Base-by-base conservation (phyloP, 139 green algal species). In the Diplosphaera chodatii region DNA sequence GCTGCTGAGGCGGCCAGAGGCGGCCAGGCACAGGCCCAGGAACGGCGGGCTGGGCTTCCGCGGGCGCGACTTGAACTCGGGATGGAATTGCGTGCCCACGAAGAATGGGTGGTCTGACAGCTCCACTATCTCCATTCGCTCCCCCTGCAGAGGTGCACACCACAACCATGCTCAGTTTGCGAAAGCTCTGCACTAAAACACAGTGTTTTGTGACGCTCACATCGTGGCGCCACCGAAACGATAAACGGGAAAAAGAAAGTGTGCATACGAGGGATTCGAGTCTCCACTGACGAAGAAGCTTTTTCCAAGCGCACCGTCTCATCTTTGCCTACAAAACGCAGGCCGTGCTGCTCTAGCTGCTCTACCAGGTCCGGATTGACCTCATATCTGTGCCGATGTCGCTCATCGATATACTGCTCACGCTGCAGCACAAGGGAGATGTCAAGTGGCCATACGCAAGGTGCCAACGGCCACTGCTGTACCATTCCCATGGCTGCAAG, bases 71-170 rank as follows among this genome's bases (percentile, higher is more conserved):
- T 97, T 97, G 85, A 94, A 97, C 81, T 97, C 92, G 16, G 92
- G 92, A 75, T 97, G 92, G 75, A 92, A 97, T 71, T 96, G 94
- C 21, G 84, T 83, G 8, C 82, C 95, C 41, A 97, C 83, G 75
- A 88, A 99, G 85, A 92, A 99, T 4, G 88, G 90, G 78, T 99
- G 95, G 2, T 75, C 67, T 6, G 66, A 33, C 63, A 99, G 77
- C 87, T 99, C 95, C 40, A 97, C 68, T 72, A 99, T 96, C 87
- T 98, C 95, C 95, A 99, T 99, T 68, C 95, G 89, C 67, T 86
- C 78, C 1, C 88, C 90, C 48, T 59, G 48, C 37, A 48, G 37
- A n/a, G n/a, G n/a, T n/a, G n/a, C n/a, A n/a, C n/a, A n/a, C n/a
- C n/a, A n/a, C n/a, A n/a, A n/a, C n/a, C n/a, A n/a, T n/a, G n/a